These are phyloP conservation scores for Tetrapisispora fleetii DNA, from an alignment of 805 yeast species.

Conservation along the genomic window DNA sequence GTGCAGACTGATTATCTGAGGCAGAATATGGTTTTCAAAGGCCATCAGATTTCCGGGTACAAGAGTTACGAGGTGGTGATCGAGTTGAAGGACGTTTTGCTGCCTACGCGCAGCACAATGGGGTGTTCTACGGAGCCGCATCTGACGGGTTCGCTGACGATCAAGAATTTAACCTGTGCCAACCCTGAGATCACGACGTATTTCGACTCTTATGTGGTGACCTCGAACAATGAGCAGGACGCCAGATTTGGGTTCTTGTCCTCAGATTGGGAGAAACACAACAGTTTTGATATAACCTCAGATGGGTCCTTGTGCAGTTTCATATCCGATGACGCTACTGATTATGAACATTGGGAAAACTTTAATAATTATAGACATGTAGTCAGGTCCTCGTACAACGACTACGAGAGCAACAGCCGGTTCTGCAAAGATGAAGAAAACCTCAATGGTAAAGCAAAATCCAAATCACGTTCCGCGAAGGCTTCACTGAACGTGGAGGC, in stretches of 20 bases:
- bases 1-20: not conserved
- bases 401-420: not conserved
- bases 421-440: not conserved
- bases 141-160: slow-evolving; percentile 55
- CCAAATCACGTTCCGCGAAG: not conserved
- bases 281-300: not conserved
- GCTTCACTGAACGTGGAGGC: not conserved
- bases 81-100: slow-evolving; percentile 46
- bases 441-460: not conserved
- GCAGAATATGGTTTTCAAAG: slow-evolving; percentile 21
- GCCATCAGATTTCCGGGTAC: slow-evolving; percentile 29
- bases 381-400: slow-evolving; percentile 3
- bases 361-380: slow-evolving; percentile 37
- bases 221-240: slow-evolving; percentile 8
- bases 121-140: slow-evolving; percentile 26
- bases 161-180: slow-evolving; percentile 54
- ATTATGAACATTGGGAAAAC: slow-evolving; percentile 58
- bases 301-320: slow-evolving; percentile 34
- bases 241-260: slow-evolving; percentile 21
- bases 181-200: slow-evolving; percentile 68
- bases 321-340: slow-evolving; percentile 47
- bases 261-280: slow-evolving; percentile 14
- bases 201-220: slow-evolving; percentile 40
- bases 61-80: slow-evolving; percentile 43
- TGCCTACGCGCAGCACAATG: slow-evolving; percentile 19